Evolutionary conservation across 371 early-diverging fungal species (phyloP), one percentile per base, ranked within the genome.

Genomic region (Mortierella sp.): DNA sequence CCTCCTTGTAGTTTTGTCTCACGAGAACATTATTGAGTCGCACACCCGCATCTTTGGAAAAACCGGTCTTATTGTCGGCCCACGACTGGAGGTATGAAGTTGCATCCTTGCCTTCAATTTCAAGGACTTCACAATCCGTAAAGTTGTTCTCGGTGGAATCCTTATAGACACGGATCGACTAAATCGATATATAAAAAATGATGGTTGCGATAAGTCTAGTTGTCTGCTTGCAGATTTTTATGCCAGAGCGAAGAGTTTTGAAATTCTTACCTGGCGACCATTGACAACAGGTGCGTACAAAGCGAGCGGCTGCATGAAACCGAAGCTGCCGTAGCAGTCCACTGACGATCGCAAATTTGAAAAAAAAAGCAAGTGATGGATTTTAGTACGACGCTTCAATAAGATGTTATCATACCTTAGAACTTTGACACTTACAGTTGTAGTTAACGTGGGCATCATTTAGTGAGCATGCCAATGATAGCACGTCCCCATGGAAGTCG

Each of bases 401-500:
- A n/a, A n/a, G n/a, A 4, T 34, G 37, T 34, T 34, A 4, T 34
- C 11, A 14, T 26, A 5, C 8, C 24, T 32, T n/a, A 21, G n/a
- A 30, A 19, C 9, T 19, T 3, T 32, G 6, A 26, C 34, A 54
- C 70, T 59, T 59, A 62, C 70, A 43, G 0, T 0, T 3, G 31
- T 70, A 70, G 7, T 37, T n/a, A 31, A 42, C 39, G 24, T 70
- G 70, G 3, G 64, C 70, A 34, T 70, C 70, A 24, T 70, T 51
- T 19, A 63, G 15, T 4, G 64, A 60, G 21, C 17, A 17, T 2
- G 43, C 43, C 17, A 15, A n/a, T 11, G 19, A 17, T 8, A 6
- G 43, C 43, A 43, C 17, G n/a, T 43, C 43, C 7, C 17, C 11
- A 14, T 71, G 71, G 23, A 71, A 71, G 3, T 54, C 60, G 56